These are phyloP conservation scores for Venturiaceae sp. DNA, from an alignment of 2,329 filamentous ascomycete genomes.

Conservation along the genomic window DNA sequence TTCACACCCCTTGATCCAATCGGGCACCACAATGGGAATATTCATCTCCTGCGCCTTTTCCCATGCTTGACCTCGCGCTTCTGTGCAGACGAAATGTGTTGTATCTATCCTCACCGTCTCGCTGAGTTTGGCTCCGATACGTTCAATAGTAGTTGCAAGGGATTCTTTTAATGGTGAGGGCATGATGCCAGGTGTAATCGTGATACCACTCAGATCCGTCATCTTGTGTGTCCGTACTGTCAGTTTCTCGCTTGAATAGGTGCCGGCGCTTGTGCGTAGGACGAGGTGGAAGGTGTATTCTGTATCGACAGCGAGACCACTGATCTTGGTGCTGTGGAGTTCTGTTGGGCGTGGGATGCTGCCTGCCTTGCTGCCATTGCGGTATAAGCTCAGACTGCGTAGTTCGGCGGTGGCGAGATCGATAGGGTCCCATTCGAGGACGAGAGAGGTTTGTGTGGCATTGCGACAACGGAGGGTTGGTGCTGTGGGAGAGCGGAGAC, in stretches of 20 bases:
- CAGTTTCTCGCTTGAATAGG: slow-evolving; percentile 73
- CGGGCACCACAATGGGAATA: slow-evolving; percentile 89
- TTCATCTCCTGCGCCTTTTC: slow-evolving; percentile 97
- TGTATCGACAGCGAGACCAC: slow-evolving; percentile 87
- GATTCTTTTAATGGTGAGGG: slow-evolving; percentile 63
- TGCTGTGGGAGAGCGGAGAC: slow-evolving; percentile 63
- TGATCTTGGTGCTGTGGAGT: slow-evolving; percentile 94
- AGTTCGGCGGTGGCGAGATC: slow-evolving; percentile 86
- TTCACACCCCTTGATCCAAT: slow-evolving; percentile 97
- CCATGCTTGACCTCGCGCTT: slow-evolving; percentile 82
- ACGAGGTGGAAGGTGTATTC: slow-evolving; percentile 94
- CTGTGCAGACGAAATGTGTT: slow-evolving; percentile 95
- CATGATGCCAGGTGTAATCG: slow-evolving; percentile 82
- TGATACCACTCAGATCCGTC: slow-evolving; percentile 93
- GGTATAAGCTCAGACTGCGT: slow-evolving; percentile 80
- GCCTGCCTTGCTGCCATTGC: slow-evolving; percentile 94
- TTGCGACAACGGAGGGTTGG: slow-evolving; percentile 87
- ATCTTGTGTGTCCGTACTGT: slow-evolving; percentile 92
- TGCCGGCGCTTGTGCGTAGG: slow-evolving; percentile 82
- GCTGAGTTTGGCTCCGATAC: slow-evolving; percentile 86
- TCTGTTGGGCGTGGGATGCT: slow-evolving; percentile 81
- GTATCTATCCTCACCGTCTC: slow-evolving; percentile 92
- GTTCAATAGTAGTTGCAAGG: slow-evolving; percentile 65
- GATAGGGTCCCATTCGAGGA: slow-evolving; percentile 96
- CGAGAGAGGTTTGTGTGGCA: slow-evolving; percentile 95